These are phyloP conservation scores for Solanum chmielewskii DNA, from an alignment of 257 asterid genomes.

Conservation along the genomic window DNA sequence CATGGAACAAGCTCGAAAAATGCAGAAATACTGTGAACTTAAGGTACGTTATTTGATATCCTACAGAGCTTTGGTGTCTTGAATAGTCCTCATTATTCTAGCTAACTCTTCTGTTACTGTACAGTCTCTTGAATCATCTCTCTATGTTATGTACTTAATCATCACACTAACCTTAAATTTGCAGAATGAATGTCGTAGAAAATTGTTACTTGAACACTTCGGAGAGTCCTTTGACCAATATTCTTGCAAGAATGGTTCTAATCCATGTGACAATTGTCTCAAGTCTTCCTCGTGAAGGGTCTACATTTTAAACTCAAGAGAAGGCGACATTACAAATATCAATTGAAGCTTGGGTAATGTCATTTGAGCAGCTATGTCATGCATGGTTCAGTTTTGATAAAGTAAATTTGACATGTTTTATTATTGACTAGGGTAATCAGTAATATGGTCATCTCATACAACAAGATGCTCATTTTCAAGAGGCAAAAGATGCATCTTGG, in stretches of 20 bases:
- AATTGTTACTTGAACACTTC: slow-evolving; percentile 68
- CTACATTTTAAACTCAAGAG: neutral
- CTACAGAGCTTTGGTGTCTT: neutral
- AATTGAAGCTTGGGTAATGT: neutral
- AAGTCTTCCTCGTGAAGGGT: slow-evolving; percentile 29
- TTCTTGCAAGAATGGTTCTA: slow-evolving; percentile 62
- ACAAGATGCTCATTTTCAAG: neutral
- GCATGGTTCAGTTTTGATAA: neutral
- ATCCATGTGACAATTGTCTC: slow-evolving; percentile 93
- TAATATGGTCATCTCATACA: neutral
- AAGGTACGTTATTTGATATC: slow-evolving; percentile 31
- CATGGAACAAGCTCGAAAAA: slow-evolving; percentile 89
- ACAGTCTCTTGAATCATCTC: neutral
- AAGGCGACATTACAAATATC: neutral
- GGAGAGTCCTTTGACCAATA: slow-evolving; percentile 61
- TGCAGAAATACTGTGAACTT: slow-evolving; percentile 82
- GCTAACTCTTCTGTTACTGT: neutral
- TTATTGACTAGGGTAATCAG: neutral
- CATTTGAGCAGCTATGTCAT: neutral
- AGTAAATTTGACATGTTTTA: neutral
- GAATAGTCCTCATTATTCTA: neutral
- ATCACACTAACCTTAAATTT: neutral
- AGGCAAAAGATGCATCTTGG: neutral
- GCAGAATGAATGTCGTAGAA: slow-evolving; percentile 84
- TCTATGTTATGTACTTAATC: neutral